Conservation (phyloP, 2,329 filamentous ascomycete genomes). For the Exserohilum turcica region DNA sequence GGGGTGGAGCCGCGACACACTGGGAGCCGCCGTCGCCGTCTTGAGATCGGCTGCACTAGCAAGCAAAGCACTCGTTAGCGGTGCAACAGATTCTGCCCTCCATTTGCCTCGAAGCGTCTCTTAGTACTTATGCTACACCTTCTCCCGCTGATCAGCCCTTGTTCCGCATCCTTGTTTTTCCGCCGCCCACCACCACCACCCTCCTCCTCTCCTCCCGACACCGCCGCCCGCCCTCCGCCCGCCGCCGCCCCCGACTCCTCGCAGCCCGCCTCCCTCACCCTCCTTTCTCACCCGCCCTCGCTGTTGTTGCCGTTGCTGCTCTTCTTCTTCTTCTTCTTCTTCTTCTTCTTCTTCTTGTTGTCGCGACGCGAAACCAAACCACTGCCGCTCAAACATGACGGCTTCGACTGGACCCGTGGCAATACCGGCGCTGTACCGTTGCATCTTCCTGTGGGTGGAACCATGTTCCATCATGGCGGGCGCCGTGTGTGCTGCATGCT, state of each 20-base stretch:
- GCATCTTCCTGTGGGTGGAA: constrained; percentile 79
- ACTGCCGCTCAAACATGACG: constrained; percentile 18
- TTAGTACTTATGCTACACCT: constrained; percentile 8
- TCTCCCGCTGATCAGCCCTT: constrained; percentile 10
- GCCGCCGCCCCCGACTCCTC: no score
- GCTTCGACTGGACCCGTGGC: constrained; percentile 39
- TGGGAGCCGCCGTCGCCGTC: constrained; percentile 4
- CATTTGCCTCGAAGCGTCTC: constrained; percentile 6
- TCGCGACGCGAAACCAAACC: constrained; percentile 14
- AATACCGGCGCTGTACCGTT: constrained; percentile 66
- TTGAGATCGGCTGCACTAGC: constrained; percentile 14
- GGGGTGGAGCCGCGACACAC: constrained; percentile 16
- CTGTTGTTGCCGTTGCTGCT: no score
- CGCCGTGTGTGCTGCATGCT: constrained; percentile 59
- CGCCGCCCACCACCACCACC: neutral
- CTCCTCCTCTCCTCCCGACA: neutral
- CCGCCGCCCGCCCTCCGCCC: no score
- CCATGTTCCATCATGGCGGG: constrained; percentile 60
- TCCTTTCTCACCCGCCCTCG: constrained; percentile 7
- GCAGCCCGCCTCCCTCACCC: constrained; percentile 5
- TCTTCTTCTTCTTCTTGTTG: no score
- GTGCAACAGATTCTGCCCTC: constrained; percentile 11
- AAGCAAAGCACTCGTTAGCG: constrained; percentile 8
- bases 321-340: no score
- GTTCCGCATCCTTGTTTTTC: constrained; percentile 11